These are phyloP conservation scores for Schizophyllum amplum DNA, from an alignment of 1,284 basidiomycete species.

Conservation along the genomic window DNA sequence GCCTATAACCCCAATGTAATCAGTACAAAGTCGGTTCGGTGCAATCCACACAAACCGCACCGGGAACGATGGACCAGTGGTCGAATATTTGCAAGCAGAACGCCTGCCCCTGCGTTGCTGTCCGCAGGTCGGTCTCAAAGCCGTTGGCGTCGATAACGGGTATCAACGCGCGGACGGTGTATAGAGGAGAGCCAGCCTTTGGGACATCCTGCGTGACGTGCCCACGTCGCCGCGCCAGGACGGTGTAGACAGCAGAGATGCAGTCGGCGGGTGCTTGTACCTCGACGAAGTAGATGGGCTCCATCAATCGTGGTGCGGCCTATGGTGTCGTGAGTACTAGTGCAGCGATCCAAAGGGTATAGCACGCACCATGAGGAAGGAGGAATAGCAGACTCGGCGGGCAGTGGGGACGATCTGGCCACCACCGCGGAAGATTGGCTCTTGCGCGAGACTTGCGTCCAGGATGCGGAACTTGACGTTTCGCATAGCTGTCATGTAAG, in stretches of 20 bases:
- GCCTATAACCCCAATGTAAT: conserved; percentile 24
- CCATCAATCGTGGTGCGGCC: conserved; percentile 89
- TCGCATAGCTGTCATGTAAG: conserved; percentile 71
- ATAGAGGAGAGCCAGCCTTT: conserved; percentile 94
- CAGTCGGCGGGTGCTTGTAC: conserved; percentile 98
- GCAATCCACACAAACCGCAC: conserved; percentile 29
- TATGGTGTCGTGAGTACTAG: conserved; percentile 23
- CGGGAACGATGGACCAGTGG: conserved; percentile 98
- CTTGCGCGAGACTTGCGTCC: conserved; percentile 85
- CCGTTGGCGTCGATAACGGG: conserved; percentile 99
- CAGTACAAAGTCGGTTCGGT: not conserved
- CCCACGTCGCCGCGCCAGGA: conserved; percentile 91
- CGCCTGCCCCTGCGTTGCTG: conserved; percentile 95
- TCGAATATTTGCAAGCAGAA: conserved; percentile 96
- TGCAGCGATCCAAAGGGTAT: conserved; percentile 13
- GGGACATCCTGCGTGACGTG: conserved; percentile 98
- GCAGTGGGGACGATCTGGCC: conserved; percentile 99
- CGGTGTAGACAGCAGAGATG: conserved; percentile 96
- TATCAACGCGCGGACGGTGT: conserved; percentile 95
- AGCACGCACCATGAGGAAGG: conserved; percentile 81
- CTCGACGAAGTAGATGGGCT: conserved; percentile 97
- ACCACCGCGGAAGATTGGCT: conserved; percentile 95
- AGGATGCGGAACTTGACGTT: conserved; percentile 97
- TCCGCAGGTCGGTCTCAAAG: conserved; percentile 96
- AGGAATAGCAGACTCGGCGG: conserved; percentile 97